Percentiles rank a stretch among this genome's conserved stretches.
These are phyloP conservation scores for Cicer bijugum DNA, from an alignment of 306 rosid species.

Conservation along the genomic window DNA sequence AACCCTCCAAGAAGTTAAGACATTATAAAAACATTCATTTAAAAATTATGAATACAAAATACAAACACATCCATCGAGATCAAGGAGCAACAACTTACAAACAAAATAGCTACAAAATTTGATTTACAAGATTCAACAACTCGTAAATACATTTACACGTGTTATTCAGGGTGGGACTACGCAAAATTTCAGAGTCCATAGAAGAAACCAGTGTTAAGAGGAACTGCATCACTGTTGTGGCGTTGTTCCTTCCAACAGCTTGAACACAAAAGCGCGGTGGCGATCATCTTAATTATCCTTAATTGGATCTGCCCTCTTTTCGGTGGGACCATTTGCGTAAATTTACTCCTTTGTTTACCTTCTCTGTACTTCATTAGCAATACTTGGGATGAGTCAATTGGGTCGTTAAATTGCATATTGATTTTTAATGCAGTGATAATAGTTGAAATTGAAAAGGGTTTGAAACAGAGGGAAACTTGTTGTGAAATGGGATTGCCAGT, in stretches of 20 bases:
- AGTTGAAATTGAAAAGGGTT: background rate
- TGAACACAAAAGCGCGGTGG: constrained; percentile 26
- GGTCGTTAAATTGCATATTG: background rate
- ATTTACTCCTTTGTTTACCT: background rate
- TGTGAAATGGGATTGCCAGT: background rate
- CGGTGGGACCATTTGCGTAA: background rate
- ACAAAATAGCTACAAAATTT: no score
- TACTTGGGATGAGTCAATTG: background rate
- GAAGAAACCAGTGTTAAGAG: no score
- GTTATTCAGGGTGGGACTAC: no score
- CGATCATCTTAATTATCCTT: constrained; percentile 46
- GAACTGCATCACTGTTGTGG: no score
- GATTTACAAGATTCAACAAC: no score
- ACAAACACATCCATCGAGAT: no score
- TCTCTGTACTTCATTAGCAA: background rate
- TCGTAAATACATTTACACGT: no score
- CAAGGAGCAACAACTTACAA: no score
- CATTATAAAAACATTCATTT: no score
- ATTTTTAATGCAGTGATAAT: background rate
- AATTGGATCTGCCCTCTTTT: constrained; percentile 55
- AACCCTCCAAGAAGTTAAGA: no score
- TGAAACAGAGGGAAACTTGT: background rate
- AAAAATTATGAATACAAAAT: no score
- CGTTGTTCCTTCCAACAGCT: background rate
- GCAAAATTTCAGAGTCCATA: no score